Conservation (phyloP, 2,329 filamentous ascomycete genomes). For the Emydomyces testavorans region DNA sequence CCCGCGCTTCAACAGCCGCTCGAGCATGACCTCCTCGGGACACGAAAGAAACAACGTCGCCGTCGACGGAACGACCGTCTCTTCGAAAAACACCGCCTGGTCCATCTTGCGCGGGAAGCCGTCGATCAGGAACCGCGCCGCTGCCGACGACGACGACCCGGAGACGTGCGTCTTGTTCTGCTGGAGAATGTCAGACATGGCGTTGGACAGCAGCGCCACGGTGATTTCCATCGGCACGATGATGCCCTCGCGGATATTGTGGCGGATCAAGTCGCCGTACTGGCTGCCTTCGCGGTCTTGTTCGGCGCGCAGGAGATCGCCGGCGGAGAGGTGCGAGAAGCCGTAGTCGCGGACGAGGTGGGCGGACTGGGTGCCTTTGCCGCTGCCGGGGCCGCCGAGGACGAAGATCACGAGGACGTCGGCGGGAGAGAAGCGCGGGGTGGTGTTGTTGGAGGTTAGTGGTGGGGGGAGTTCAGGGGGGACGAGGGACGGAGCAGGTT, state of each 20-base stretch:
- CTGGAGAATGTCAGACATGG: constrained; percentile 62
- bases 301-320: constrained; percentile 86
- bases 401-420: constrained; percentile 92
- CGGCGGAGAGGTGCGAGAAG: constrained; percentile 87
- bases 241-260: constrained; percentile 83
- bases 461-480: constrained; percentile 32
- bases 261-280: constrained; percentile 85
- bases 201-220: constrained; percentile 82
- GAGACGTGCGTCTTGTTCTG: constrained; percentile 31
- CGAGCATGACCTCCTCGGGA: constrained; percentile 77
- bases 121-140: constrained; percentile 63
- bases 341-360: constrained; percentile 77
- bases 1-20: constrained; percentile 71
- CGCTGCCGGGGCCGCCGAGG: constrained; percentile 86
- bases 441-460: constrained; percentile 43
- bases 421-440: constrained; percentile 63
- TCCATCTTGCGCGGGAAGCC: constrained; percentile 95
- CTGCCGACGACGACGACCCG: constrained; percentile 24
- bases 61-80: constrained; percentile 68
- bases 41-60: constrained; percentile 93
- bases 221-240: constrained; percentile 99
- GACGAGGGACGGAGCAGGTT: constrained; percentile 19
- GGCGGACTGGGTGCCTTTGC: constrained; percentile 92
- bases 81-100: constrained; percentile 88
- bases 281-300: constrained; percentile 75